Percentiles rank a stretch among this genome's conserved stretches.
These are phyloP conservation scores for Fusarium foetens DNA, from an alignment of 2,329 filamentous ascomycete species.

Conservation along the genomic window DNA sequence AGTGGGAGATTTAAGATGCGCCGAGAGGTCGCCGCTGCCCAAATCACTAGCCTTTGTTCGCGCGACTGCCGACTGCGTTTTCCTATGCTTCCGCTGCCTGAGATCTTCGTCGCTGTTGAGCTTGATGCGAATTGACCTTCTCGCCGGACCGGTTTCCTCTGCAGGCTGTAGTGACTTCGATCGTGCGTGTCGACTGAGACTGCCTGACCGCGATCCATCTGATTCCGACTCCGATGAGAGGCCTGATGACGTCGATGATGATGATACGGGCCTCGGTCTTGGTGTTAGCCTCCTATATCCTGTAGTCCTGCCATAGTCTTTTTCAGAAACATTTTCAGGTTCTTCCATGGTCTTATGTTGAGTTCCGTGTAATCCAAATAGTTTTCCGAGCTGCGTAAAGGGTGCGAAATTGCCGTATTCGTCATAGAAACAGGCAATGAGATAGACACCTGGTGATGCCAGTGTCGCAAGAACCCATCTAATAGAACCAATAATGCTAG, in stretches of 20 bases:
- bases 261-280: slow-evolving; percentile 45
- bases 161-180: slow-evolving; percentile 69
- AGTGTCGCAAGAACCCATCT: slow-evolving; percentile 82
- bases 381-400: slow-evolving; percentile 75
- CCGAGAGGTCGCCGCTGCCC: slow-evolving; percentile 66
- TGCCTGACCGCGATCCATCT: slow-evolving; percentile 55
- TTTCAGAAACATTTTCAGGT: slow-evolving; percentile 40
- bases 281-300: slow-evolving; percentile 45
- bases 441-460: slow-evolving; percentile 81
- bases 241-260: slow-evolving; percentile 67
- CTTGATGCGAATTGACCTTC: slow-evolving; percentile 90
- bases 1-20: slow-evolving; percentile 92
- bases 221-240: slow-evolving; percentile 78
- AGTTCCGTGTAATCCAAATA: slow-evolving; percentile 62
- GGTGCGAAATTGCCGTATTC: slow-evolving; percentile 82
- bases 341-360: slow-evolving; percentile 56
- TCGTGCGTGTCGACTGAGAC: slow-evolving; percentile 62
- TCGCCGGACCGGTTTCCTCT: slow-evolving; percentile 72
- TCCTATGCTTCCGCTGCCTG: slow-evolving; percentile 77
- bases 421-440: slow-evolving; percentile 85
- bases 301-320: slow-evolving; percentile 44
- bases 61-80: slow-evolving; percentile 62
- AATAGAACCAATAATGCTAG: slow-evolving; percentile 78
- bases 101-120: slow-evolving; percentile 82
- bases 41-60: slow-evolving; percentile 55